A percentile compares a stretch with the other conserved stretches of the same genome.
Conservation (phyloP, 495 filamentous ascomycete genomes). For the Darksidea phi region DNA sequence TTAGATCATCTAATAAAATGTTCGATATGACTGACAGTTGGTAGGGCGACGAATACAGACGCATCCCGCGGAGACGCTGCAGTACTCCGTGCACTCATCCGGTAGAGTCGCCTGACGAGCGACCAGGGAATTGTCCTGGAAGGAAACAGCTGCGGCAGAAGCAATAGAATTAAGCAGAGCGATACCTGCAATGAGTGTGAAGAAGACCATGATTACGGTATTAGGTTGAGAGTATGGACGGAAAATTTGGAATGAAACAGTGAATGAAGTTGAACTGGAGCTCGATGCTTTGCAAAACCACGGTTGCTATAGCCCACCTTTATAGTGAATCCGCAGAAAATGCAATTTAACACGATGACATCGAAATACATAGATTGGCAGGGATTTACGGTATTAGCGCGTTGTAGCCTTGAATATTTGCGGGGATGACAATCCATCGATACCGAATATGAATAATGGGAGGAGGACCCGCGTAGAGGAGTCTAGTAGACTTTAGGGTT, state of each 20-base stretch:
- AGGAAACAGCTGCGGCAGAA: not conserved
- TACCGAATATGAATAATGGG: too few species aligned
- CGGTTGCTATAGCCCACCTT: not conserved
- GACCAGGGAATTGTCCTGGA: not conserved
- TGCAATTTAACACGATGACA: not conserved
- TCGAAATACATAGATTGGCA: not conserved
- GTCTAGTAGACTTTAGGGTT: too few species aligned
- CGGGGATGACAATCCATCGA: not conserved
- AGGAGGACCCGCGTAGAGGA: too few species aligned
- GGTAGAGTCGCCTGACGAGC: conserved; percentile 14
- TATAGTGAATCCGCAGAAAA: not conserved
- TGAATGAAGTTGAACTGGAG: conserved; percentile 3
- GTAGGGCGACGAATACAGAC: conserved; percentile 25
- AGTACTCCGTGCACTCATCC: conserved; percentile 13
- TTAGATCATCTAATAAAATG: not conserved
- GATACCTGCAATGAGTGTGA: conserved; percentile 2
- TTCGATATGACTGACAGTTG: conserved; percentile 14
- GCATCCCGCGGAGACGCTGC: conserved; percentile 19
- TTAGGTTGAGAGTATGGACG: not conserved
- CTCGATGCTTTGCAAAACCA: conserved; percentile 1
- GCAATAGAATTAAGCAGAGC: conserved; percentile 1
- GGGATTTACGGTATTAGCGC: not conserved
- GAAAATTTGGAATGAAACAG: not conserved
- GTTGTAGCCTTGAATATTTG: not conserved
- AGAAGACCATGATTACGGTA: conserved; percentile 15